These are phyloP conservation scores for Bassia scoparia DNA, from an alignment of 148 eudicot species.

Conservation along the genomic window DNA sequence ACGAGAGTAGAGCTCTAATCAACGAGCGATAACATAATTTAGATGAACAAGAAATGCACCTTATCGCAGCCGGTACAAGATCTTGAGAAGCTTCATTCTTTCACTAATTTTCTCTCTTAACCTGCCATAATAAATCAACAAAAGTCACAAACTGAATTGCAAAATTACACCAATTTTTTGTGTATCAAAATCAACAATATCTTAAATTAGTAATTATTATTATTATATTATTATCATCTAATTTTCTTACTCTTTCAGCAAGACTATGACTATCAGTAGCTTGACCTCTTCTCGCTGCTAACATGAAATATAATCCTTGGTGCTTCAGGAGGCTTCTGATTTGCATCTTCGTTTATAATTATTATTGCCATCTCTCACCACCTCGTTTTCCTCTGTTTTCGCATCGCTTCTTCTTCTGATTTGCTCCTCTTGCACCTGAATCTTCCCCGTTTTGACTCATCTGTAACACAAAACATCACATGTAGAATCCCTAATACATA, in stretches of 20 bases:
- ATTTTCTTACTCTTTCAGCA: conserved; percentile 77
- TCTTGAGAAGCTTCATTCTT: conserved; percentile 94
- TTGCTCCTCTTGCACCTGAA: conserved; percentile 40
- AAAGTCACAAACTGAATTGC: background rate
- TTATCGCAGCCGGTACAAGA: conserved; percentile 95
- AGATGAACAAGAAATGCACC: conserved; percentile 39
- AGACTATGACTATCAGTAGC: conserved; percentile 98
- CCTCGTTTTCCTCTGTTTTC: conserved; percentile 31
- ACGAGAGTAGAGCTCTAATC: too few species aligned
- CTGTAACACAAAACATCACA: conserved; percentile 21
- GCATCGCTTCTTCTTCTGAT: conserved; percentile 31
- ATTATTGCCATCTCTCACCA: conserved; percentile 18
- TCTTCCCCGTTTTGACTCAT: conserved; percentile 35
- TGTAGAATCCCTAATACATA: background rate
- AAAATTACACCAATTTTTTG: background rate
- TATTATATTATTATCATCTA: background rate
- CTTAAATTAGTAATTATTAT: background rate
- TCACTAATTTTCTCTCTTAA: conserved; percentile 90
- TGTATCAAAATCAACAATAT: background rate
- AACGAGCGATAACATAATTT: too few species aligned
- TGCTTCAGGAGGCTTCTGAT: conserved; percentile 55
- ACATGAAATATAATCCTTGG: conserved; percentile 94
- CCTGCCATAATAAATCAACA: conserved; percentile 37
- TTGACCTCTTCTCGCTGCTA: conserved; percentile 95
- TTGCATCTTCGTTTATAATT: conserved; percentile 34